Evolutionary conservation across 2,329 filamentous ascomycete genomes (phyloP), one percentile per base, ranked within the genome.

Genomic region (Pseudogymnoascus sp.): DNA sequence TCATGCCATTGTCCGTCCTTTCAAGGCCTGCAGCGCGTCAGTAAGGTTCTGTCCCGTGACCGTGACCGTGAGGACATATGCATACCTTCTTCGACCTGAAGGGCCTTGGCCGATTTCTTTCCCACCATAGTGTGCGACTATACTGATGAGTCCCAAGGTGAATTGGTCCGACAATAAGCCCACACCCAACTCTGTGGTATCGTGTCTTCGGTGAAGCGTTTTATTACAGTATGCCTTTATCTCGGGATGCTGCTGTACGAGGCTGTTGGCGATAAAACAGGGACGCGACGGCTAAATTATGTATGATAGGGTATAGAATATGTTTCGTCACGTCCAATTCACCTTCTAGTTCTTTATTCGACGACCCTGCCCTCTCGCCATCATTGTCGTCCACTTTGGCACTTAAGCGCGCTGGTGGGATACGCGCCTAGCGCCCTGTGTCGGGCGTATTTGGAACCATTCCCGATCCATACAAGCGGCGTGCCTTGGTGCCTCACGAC

Each of bases 1-100:
- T 95, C 88, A 99, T 93, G 78, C 93, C 93, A 84, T 99, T 99
- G 80, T 99, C 95, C 65, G 95, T 97, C 74, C 93, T 86, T 79
- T 96, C 91, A 68, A 99, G 86, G 68, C 95, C 93, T 97, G 28
- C 53, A 43, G 53, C 59, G 31, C 49, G 37, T 28, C 65, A 43
- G 37, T 25, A 34, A 56, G 62, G 56, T 25, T 59, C 34, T 53
- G 56, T 61, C 25, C 42, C 37, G 23, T 38, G 38, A 21, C 49
- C 16, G 40, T 61, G 59, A 28, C 59, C 5, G 28, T 28, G 18
- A 63, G 21, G 59, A 53, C 16, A 56, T 28, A 25, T 63, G 23
- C 66, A 14, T 65, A 72, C 71, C 72, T 66, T 74, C 72, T 65
- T 74, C 73, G 64, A 70, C 71, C 71, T 73, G 59, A 31, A 74